Evolutionary conservation across 1,139 yeast genomes (phyloP).

Genomic region (Candida freyschussii): DNA sequence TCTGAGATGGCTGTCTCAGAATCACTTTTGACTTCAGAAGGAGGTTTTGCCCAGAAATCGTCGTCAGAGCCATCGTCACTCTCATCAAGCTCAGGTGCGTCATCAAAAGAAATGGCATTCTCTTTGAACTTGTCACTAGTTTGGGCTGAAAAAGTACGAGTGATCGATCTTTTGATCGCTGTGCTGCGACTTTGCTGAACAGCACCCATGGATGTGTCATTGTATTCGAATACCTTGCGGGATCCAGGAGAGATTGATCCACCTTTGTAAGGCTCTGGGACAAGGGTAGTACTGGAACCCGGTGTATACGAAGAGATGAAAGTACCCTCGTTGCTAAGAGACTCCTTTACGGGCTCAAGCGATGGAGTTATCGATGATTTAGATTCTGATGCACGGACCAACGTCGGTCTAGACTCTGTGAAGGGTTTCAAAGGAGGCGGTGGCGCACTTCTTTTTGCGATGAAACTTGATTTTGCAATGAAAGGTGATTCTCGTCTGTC

Average conservation of each 20-base stretch:
- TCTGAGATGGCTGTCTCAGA: constrained; percentile 22
- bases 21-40: constrained; percentile 20
- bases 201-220: neutral
- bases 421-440: constrained; percentile 49
- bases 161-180: constrained; percentile 4
- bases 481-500: constrained; percentile 75
- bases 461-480: constrained; percentile 36
- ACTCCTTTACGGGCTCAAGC: constrained; percentile 22
- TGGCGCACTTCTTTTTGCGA: constrained; percentile 71
- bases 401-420: constrained; percentile 8
- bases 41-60: constrained; percentile 57
- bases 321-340: constrained; percentile 21
- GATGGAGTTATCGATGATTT: constrained; percentile 18
- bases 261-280: constrained; percentile 39
- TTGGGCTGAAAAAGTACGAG: constrained; percentile 11
- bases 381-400: constrained; percentile 11
- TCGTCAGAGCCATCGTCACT: constrained; percentile 39
- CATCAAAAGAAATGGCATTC: constrained; percentile 66
- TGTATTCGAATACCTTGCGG: constrained; percentile 19
- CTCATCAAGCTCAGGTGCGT: constrained; percentile 54
- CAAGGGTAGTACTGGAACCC: constrained; percentile 35
- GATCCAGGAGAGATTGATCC: constrained; percentile 26
- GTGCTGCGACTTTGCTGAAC: constrained; percentile 1
- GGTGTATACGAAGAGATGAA: constrained; percentile 34
- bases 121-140: constrained; percentile 53